phyloP scores from a whole-genome alignment of 768 basidiomycete species.

The Wakefieldia striispora region DNA sequence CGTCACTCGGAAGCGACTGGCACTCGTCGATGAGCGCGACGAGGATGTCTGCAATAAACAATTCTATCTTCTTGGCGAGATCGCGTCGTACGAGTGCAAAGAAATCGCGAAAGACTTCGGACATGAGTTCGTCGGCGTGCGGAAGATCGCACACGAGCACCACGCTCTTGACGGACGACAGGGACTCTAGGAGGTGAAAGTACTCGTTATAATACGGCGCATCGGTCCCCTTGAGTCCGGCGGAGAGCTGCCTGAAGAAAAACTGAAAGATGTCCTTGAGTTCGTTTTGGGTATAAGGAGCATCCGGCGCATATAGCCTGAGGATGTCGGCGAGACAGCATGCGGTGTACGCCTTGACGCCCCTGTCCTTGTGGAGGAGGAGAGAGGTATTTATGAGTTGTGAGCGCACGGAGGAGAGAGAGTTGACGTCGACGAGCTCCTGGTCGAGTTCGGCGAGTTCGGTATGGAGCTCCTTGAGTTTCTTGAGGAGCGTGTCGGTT shows the following conservation, averaged over 20 bases:
- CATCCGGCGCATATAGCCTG: slow-evolving; percentile 92
- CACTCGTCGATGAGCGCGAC: slow-evolving; percentile 88
- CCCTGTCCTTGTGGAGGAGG: slow-evolving; percentile 91
- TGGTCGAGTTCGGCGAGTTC: slow-evolving; percentile 86
- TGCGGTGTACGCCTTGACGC: slow-evolving; percentile 92
- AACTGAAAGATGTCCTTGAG: slow-evolving; percentile 97
- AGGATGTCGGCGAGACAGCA: slow-evolving; percentile 95
- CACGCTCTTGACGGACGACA: slow-evolving; percentile 93
- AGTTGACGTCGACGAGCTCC: slow-evolving; percentile 73
- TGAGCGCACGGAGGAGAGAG: slow-evolving; percentile 65
- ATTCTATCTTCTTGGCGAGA: slow-evolving; percentile 76
- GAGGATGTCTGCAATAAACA: slow-evolving; percentile 87
- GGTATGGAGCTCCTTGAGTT: slow-evolving; percentile 73
- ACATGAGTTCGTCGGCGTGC: slow-evolving; percentile 79
- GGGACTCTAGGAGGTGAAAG: slow-evolving; percentile 89
- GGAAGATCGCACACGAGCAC: slow-evolving; percentile 92
- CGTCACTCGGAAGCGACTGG: slow-evolving; percentile 68
- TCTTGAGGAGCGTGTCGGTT: slow-evolving; percentile 83
- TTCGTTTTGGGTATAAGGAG: slow-evolving; percentile 87
- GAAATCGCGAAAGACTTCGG: slow-evolving; percentile 78
- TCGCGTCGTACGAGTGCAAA: slow-evolving; percentile 77
- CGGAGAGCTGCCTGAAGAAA: slow-evolving; percentile 83
- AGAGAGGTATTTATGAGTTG: slow-evolving; percentile 80
- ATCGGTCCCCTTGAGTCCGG: slow-evolving; percentile 72
- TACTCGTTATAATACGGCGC: slow-evolving; percentile 89